A percentile compares a stretch with the other conserved stretches of the same genome.
Conservation (phyloP, 2,329 filamentous ascomycete species). For the Lanzia echinophila region DNA sequence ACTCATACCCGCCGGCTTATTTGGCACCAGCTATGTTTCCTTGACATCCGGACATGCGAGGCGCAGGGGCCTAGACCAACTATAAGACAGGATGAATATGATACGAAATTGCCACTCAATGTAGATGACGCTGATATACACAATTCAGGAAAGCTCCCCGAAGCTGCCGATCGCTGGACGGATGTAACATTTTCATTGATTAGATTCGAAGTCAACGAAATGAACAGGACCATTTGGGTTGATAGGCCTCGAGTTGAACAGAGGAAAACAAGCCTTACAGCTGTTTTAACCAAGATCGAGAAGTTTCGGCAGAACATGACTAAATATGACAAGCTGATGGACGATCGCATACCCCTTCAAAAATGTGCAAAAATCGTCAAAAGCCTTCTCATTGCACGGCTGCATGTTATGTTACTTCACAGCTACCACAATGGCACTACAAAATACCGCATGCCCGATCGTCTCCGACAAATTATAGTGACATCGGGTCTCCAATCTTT, state of each 20-base stretch:
- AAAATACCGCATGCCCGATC: conserved; percentile 46
- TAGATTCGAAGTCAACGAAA: conserved; percentile 66
- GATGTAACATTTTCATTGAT: conserved; percentile 62
- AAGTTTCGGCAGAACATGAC: conserved; percentile 59
- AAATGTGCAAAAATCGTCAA: conserved; percentile 58
- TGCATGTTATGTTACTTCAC: conserved; percentile 60
- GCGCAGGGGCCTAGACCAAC: conserved; percentile 64
- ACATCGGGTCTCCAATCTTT: conserved; percentile 49
- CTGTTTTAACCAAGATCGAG: conserved; percentile 61
- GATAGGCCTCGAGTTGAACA: conserved; percentile 60
- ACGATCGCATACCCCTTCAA: conserved; percentile 54
- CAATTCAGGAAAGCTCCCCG: conserved; percentile 37
- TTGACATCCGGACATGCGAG: conserved; percentile 70
- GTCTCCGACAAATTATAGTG: conserved; percentile 57
- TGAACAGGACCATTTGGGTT: conserved; percentile 64
- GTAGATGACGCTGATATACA: conserved; percentile 60
- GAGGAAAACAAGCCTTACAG: conserved; percentile 54
- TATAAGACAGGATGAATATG: conserved; percentile 68
- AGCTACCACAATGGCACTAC: conserved; percentile 47
- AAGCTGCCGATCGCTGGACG: conserved; percentile 48
- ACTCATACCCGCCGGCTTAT: conserved; percentile 64
- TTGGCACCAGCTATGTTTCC: conserved; percentile 73
- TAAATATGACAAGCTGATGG: conserved; percentile 58
- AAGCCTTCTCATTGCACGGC: conserved; percentile 53
- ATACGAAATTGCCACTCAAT: conserved; percentile 66